These are phyloP conservation scores for Colletotrichum musicola DNA, from an alignment of 2,329 filamentous ascomycete genomes.

Conservation along the genomic window DNA sequence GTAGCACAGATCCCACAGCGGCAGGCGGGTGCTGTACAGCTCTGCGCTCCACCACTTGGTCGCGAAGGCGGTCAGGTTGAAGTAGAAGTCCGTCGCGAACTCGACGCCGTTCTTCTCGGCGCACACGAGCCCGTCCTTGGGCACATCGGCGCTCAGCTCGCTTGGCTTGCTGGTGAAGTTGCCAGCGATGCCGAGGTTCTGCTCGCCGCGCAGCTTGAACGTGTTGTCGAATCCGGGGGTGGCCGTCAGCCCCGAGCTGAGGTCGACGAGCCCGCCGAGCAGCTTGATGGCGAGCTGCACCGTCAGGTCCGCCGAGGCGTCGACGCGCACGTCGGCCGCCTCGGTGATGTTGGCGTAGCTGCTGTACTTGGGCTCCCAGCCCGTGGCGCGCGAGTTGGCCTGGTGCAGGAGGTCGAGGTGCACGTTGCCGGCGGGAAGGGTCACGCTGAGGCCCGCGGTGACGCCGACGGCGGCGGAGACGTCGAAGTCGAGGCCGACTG, in stretches of 20 bases:
- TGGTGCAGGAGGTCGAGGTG: conserved; percentile 54
- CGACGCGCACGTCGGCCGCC: conserved; percentile 47
- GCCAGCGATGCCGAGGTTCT: conserved; percentile 40
- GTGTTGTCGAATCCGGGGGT: conserved; percentile 52
- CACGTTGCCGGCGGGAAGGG: conserved; percentile 50
- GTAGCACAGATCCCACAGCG: conserved; percentile 38
- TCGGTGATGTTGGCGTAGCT: conserved; percentile 50
- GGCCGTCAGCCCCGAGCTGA: conserved; percentile 53
- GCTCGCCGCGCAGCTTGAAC: conserved; percentile 47
- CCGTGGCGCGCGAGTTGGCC: conserved; percentile 45
- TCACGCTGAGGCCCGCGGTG: conserved; percentile 47
- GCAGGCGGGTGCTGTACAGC: conserved; percentile 40
- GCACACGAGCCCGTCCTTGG: conserved; percentile 40
- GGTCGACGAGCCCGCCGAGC: conserved; percentile 51
- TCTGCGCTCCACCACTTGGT: conserved; percentile 44
- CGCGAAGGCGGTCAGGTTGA: conserved; percentile 44
- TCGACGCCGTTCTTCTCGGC: conserved; percentile 43
- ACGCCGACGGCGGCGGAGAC: conserved; percentile 49
- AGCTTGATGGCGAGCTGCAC: conserved; percentile 54
- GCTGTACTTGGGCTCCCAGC: conserved; percentile 53
- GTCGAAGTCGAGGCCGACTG: conserved; percentile 52
- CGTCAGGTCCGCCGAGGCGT: conserved; percentile 51
- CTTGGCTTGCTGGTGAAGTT: conserved; percentile 25
- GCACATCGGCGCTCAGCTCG: conserved; percentile 31
- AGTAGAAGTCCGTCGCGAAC: conserved; percentile 45